Conservation (phyloP, 805 yeast genomes). For the Isabelozyma rhagii region DNA sequence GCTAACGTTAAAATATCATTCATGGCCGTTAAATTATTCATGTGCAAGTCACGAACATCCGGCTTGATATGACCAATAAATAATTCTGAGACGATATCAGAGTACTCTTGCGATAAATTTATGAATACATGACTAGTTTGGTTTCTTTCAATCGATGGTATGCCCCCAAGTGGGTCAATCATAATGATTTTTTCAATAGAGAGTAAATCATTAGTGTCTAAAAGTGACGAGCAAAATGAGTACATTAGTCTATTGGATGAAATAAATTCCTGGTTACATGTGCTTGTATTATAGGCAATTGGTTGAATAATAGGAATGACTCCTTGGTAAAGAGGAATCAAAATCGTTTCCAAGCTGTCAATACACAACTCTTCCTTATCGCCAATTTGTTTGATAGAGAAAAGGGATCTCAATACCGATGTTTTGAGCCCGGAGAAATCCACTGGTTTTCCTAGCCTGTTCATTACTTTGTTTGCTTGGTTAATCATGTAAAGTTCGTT, state of each 20-base stretch:
- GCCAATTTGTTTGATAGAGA: constrained; percentile 7
- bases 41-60: constrained; percentile 48
- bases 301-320: constrained; percentile 70
- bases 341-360: constrained; percentile 25
- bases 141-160: constrained; percentile 80
- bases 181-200: constrained; percentile 79
- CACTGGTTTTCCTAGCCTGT: constrained; percentile 15
- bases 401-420: constrained; percentile 24
- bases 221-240: constrained; percentile 20
- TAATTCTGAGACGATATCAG: constrained; percentile 62
- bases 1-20: constrained; percentile 48
- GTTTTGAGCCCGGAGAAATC: constrained; percentile 22
- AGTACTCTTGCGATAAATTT: constrained; percentile 78
- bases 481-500: constrained; percentile 27
- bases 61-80: constrained; percentile 53
- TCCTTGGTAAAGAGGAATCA: constrained; percentile 41
- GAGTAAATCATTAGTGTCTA: constrained; percentile 27
- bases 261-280: constrained; percentile 23
- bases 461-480: constrained; percentile 29
- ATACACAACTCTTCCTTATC: constrained; percentile 9
- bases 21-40: constrained; percentile 68
- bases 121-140: constrained; percentile 84
- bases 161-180: constrained; percentile 83
- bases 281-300: constrained; percentile 36
- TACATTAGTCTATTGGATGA: constrained; percentile 21